Evolutionary conservation across 78 protist genomes (phyloP), one percentile per base, ranked within the genome.

Genomic region (Isochrysis galbana): DNA sequence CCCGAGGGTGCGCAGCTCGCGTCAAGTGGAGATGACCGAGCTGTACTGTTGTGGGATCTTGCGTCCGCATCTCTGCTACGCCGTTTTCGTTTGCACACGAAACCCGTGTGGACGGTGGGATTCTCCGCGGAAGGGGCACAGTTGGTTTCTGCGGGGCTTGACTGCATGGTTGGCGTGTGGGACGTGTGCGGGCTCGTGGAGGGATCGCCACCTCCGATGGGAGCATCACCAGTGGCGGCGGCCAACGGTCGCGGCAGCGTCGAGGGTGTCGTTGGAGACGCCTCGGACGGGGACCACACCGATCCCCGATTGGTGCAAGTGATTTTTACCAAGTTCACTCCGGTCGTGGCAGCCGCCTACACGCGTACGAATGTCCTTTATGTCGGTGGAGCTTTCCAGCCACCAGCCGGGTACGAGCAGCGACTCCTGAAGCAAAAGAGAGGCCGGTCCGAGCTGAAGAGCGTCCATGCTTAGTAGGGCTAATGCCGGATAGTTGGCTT

Each of bases 71-170:
- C n/a, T 32, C 36, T 11, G 29, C 29, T 61, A 10, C 10, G 74
- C 74, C 4, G 74, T 2, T 32, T 61, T 7, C n/a, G 2, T 23
- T 2, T 21, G 29, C 74, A 61, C 74, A 61, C n/a, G 36, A 61
- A 21, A 32, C 4, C 36, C 74, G 44, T 84, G 46, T 47, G 72
- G 90, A 1, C 34, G 10, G 32, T 84, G n/a, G 69, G 34, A 41
- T 84, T 84, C 90, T 84, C 90, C n/a, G 22, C 5, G 26, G 90
- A 84, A 38, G 67, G 45, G 32, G 70, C 72, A 44, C 45, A 17
- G 46, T 70, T 84, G 26, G 90, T 26, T 22, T 32, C 72, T 46
- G 72, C 36, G 23, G 39, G 47, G 1, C 45, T 2, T 29, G 90
- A 45, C 72, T 32, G 90, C 90, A 10, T 34, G 34, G 11, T 84